A percentile compares a stretch with the other conserved stretches of the same genome.
These are phyloP conservation scores for Ophidiomyces ophidiicola DNA, from an alignment of 2,329 filamentous ascomycete species.

Conservation along the genomic window DNA sequence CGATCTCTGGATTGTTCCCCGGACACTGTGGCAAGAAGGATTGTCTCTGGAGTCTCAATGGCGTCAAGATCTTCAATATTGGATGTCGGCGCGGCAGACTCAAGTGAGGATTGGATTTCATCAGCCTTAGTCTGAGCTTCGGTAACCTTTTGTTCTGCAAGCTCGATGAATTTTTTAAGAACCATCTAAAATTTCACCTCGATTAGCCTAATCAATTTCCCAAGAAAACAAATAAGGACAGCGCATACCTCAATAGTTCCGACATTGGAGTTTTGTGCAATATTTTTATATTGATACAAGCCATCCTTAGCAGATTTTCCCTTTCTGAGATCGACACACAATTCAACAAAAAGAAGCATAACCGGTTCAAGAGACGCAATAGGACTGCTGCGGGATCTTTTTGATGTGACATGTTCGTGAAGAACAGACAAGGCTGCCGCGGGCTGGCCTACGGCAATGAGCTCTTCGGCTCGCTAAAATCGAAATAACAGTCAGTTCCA, in stretches of 20 bases:
- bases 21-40: constrained; percentile 92
- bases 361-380: constrained; percentile 95
- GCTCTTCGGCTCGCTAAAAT: constrained; percentile 73
- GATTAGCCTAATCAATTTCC: constrained; percentile 2
- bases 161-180: constrained; percentile 93
- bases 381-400: constrained; percentile 92
- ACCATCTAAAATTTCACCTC: constrained; percentile 49
- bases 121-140: constrained; percentile 93
- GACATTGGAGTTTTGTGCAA: constrained; percentile 97
- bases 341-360: constrained; percentile 93
- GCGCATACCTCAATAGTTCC: constrained; percentile 76
- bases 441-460: constrained; percentile 92
- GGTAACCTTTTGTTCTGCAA: constrained; percentile 91
- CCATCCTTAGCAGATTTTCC: constrained; percentile 98
- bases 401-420: constrained; percentile 98
- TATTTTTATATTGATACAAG: constrained; percentile 99
- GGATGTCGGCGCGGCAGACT: constrained; percentile 56
- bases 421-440: constrained; percentile 85
- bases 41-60: constrained; percentile 93
- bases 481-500: constrained; percentile 15
- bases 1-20: constrained; percentile 95
- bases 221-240: constrained; percentile 1
- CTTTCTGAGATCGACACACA: constrained; percentile 94
- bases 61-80: constrained; percentile 93
- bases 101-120: constrained; percentile 78